These are phyloP conservation scores for Bromus sterilis DNA, from an alignment of 176 grass and related monocot species.

Conservation along the genomic window DNA sequence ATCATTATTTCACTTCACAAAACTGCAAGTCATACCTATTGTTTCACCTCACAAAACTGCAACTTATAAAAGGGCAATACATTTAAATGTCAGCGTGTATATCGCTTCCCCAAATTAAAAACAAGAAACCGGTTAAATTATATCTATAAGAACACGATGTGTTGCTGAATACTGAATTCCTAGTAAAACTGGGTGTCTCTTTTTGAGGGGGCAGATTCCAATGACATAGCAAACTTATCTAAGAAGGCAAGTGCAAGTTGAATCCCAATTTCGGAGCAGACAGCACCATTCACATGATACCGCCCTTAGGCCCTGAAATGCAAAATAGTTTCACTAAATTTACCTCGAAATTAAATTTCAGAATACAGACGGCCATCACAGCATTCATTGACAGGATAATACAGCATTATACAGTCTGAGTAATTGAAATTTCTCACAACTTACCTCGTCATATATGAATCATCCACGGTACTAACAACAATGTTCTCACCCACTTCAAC, in stretches of 20 bases:
- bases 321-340: background rate
- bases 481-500: slow-evolving; percentile 77
- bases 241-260: background rate
- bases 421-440: background rate
- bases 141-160: background rate
- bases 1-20: background rate
- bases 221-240: background rate
- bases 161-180: background rate
- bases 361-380: background rate
- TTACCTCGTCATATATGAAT: slow-evolving; percentile 84
- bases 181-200: background rate
- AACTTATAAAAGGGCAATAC: background rate
- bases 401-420: background rate
- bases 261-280: background rate
- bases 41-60: background rate
- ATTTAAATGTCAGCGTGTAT: background rate
- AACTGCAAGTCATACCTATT: background rate
- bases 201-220: background rate
- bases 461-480: slow-evolving; percentile 72
- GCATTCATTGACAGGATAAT: background rate
- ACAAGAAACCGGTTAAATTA: background rate
- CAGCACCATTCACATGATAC: background rate
- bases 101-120: background rate
- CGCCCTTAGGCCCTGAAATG: slow-evolving; percentile 40
- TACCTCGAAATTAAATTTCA: background rate